Conservation (phyloP, 2,329 filamentous ascomycete genomes). For the Nannizziopsis barbatae region DNA sequence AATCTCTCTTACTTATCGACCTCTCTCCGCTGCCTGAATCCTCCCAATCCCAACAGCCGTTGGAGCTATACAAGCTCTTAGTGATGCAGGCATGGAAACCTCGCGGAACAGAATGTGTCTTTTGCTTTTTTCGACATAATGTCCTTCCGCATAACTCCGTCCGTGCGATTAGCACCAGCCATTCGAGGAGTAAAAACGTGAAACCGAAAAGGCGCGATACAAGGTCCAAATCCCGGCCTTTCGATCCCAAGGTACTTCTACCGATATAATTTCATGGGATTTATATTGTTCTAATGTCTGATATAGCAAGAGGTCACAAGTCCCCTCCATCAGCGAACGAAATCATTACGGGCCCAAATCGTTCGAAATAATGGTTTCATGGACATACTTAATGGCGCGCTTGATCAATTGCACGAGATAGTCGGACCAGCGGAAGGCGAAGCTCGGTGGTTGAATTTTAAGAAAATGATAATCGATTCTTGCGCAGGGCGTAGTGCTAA, state of each 20-base stretch:
- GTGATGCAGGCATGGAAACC: slow-evolving; percentile 34
- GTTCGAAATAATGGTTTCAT: slow-evolving; percentile 3
- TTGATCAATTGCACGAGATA: slow-evolving; percentile 21
- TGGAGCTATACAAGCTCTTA: slow-evolving; percentile 2
- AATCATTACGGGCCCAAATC: slow-evolving; percentile 10
- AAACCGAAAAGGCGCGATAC: slow-evolving; percentile 14
- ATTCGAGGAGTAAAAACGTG: slow-evolving; percentile 18
- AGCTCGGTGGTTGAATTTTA: slow-evolving; percentile 23
- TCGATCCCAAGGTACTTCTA: no score
- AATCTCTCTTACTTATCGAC: background rate
- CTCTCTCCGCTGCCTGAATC: background rate
- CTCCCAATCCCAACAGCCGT: background rate
- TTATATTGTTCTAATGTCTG: no score
- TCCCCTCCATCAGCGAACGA: background rate
- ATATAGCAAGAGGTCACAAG: background rate
- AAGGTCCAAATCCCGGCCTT: background rate
- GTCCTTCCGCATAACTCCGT: slow-evolving; percentile 17
- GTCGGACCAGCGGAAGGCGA: slow-evolving; percentile 15
- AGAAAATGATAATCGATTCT: slow-evolving; percentile 5
- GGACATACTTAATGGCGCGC: slow-evolving; percentile 18
- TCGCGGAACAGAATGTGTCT: slow-evolving; percentile 31
- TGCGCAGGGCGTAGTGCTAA: background rate
- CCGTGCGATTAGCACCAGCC: slow-evolving; percentile 25
- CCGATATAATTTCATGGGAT: no score
- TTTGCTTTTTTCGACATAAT: slow-evolving; percentile 30